Evolutionary conservation across 345 rosid genomes (phyloP).

Genomic region (Carallia pectinifolia): DNA sequence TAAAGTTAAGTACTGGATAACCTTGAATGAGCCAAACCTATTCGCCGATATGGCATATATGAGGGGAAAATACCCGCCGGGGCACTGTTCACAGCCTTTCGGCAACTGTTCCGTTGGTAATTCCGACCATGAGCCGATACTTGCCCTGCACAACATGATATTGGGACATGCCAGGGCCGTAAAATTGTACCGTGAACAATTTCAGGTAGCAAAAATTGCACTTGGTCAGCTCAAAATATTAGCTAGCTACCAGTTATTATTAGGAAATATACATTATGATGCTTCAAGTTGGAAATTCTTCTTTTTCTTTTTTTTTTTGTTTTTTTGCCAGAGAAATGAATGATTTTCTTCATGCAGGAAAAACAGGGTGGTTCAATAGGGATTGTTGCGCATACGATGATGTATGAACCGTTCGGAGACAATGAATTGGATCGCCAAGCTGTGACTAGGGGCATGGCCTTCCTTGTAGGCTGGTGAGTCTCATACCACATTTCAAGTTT

Average conservation of each 20-base stretch:
- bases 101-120: slow-evolving; percentile 43
- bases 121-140: slow-evolving; percentile 36
- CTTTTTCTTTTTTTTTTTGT: no score
- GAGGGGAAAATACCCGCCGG: slow-evolving; percentile 37
- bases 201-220: slow-evolving; percentile 25
- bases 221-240: not conserved
- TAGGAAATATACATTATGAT: no score
- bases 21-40: slow-evolving; percentile 42
- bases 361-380: slow-evolving; percentile 42
- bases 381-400: slow-evolving; percentile 18
- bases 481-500: no score
- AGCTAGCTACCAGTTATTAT: no score
- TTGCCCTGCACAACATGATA: slow-evolving; percentile 41
- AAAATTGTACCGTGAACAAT: slow-evolving; percentile 32
- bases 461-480: slow-evolving; percentile 29
- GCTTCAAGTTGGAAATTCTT: no score
- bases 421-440: slow-evolving; percentile 36
- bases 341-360: slow-evolving; percentile 20
- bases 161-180: slow-evolving; percentile 42
- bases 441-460: slow-evolving; percentile 33
- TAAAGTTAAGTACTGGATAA: slow-evolving; percentile 40
- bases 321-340: not conserved
- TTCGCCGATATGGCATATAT: slow-evolving; percentile 35
- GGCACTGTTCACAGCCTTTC: slow-evolving; percentile 39
- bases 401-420: slow-evolving; percentile 40